Evolutionary conservation across 1,284 basidiomycete genomes (phyloP).

Genomic region (Cystobasidiaceae sp.): DNA sequence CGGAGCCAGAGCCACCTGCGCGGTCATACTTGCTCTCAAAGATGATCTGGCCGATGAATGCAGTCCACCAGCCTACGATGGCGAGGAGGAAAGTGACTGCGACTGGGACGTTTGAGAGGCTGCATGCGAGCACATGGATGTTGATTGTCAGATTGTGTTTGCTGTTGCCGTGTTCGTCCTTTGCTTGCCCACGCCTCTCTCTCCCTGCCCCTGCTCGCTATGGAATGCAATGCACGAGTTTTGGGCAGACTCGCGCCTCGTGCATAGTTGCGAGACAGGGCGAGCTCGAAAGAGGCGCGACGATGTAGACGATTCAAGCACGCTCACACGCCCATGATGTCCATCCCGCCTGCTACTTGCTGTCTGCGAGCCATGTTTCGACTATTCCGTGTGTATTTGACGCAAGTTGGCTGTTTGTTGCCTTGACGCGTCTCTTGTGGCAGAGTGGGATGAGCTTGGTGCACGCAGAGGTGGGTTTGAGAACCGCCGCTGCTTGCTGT

Average conservation of each 20-base stretch:
- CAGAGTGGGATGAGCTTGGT: neutral
- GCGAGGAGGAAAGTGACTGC: slow-evolving; percentile 27
- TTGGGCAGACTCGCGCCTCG: neutral
- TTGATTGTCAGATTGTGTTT: no score
- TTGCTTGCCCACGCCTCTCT: neutral
- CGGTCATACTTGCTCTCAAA: slow-evolving; percentile 38
- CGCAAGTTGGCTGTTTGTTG: neutral
- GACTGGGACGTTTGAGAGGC: slow-evolving; percentile 27
- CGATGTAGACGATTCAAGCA: neutral
- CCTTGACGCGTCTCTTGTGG: neutral
- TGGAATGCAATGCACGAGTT: neutral
- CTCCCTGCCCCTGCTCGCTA: neutral
- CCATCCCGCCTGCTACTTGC: slow-evolving; percentile 17
- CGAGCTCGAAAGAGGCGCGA: neutral
- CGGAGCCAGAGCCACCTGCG: slow-evolving; percentile 36
- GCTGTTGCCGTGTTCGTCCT: neutral
- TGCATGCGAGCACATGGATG: neutral
- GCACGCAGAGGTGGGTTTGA: no score
- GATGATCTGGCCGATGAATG: slow-evolving; percentile 67
- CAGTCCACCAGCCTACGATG: slow-evolving; percentile 65
- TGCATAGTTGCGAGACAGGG: neutral
- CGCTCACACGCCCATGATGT: slow-evolving; percentile 24
- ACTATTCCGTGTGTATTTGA: neutral
- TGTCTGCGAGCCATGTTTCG: slow-evolving; percentile 13
- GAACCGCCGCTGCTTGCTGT: no score